Conservation (phyloP, 805 yeast species). For the Candida piceae region DNA sequence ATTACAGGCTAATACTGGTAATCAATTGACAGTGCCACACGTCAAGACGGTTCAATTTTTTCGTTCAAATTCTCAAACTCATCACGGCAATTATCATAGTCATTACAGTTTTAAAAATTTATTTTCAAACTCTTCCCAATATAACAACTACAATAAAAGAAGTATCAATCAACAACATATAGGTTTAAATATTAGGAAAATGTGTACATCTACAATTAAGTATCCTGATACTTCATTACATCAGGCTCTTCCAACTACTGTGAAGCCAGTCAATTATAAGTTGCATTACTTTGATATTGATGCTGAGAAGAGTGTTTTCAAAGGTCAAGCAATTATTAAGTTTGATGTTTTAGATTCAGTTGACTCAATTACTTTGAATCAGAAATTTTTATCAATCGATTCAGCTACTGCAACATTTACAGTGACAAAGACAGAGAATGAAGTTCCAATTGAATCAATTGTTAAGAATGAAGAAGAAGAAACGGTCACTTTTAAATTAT, state of each 20-base stretch:
- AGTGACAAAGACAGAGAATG: conserved; percentile 25
- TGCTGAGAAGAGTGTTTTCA: conserved; percentile 37
- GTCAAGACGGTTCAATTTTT: not conserved
- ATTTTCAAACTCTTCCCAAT: not conserved
- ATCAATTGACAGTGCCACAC: not conserved
- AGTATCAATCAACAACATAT: too few relatives aligned
- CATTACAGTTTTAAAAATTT: too few relatives aligned
- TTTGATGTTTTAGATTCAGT: conserved; percentile 41
- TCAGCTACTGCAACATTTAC: conserved; percentile 18
- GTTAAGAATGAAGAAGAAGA: conserved; percentile 43
- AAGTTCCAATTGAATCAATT: conserved; percentile 14
- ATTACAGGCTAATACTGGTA: too few relatives aligned
- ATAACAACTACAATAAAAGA: too few relatives aligned
- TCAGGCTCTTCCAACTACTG: conserved; percentile 35
- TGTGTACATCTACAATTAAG: conserved; percentile 4
- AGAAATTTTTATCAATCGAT: conserved; percentile 36
- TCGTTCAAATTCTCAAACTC: too few relatives aligned
- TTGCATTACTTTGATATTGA: conserved; percentile 59
- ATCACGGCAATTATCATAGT: too few relatives aligned
- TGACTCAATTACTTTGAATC: conserved; percentile 42
- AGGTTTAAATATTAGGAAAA: not conserved
- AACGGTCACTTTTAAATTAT: conserved; percentile 56
- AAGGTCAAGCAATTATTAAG: conserved; percentile 44
- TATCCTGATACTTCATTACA: conserved; percentile 43
- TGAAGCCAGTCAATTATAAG: conserved; percentile 72